phyloP scores from a whole-genome alignment of 2,329 filamentous ascomycete genomes.

The Cephalotrichum gorgonifer region DNA sequence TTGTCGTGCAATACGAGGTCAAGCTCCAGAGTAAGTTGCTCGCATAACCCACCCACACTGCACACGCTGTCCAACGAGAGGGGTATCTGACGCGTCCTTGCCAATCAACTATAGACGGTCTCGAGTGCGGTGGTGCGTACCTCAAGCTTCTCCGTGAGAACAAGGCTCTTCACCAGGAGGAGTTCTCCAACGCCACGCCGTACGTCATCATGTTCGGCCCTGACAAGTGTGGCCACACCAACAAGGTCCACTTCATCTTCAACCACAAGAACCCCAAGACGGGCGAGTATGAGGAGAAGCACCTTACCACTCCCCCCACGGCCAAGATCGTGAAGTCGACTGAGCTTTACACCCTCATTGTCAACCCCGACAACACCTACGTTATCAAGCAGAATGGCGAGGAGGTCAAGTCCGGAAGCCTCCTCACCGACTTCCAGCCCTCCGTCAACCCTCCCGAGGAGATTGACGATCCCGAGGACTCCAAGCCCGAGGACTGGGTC shows the following conservation, averaged over 20 bases:
- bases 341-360: conserved; percentile 91
- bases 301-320: conserved; percentile 72
- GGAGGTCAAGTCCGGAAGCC: conserved; percentile 76
- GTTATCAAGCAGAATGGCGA: conserved; percentile 87
- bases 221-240: conserved; percentile 97
- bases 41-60: background rate
- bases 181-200: conserved; percentile 94
- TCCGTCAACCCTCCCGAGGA: conserved; percentile 90
- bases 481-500: conserved; percentile 92
- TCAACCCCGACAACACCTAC: conserved; percentile 94
- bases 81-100: background rate
- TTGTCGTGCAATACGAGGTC: conserved; percentile 98
- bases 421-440: conserved; percentile 87
- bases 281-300: conserved; percentile 99
- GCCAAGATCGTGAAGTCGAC: conserved; percentile 87
- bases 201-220: conserved; percentile 99
- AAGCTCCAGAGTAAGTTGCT: conserved; percentile 83
- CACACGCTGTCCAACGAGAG: background rate
- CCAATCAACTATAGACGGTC: conserved; percentile 51
- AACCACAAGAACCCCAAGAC: conserved; percentile 99
- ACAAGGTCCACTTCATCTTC: conserved; percentile 99
- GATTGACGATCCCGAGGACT: conserved; percentile 90
- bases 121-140: conserved; percentile 97
- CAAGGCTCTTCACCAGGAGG: conserved; percentile 90
- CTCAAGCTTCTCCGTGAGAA: conserved; percentile 98